Base-by-base conservation (phyloP, 768 basidiomycete species). In the Hysterangium stoloniferum region DNA sequence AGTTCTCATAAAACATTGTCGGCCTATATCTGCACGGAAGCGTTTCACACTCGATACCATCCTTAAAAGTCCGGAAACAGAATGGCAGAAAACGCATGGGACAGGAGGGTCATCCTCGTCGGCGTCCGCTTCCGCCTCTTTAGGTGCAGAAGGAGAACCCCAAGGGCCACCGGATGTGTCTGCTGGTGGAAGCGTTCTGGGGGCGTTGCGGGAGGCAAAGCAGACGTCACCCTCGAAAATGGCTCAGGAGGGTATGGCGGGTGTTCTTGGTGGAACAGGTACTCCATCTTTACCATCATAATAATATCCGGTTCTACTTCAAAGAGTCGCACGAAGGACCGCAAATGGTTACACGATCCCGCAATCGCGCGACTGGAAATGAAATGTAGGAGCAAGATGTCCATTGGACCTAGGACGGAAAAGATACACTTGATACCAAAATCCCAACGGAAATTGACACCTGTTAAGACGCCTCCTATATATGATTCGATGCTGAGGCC, bases 1-100 rank as follows among this genome's bases (percentile, higher is more conserved):
- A 33, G 86, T 90, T 31, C 65, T 78, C 52, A 90, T 91, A 64
- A 83, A 82, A 52, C 86, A 90, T 59, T 90, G 86, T 63, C 82
- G 81, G 35, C 86, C 86, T 20, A 69, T 86, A 59, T 91, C 88
- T 27, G 84, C 84, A 20, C 70, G 76, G 56, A 91, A 91, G 66
- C 74, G 83, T 27, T 91, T 90, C 70, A 77, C 67, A 44, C 68
- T 91, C 42, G 80, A 88, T 60, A 74, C 68, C 47, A 62, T 91
- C 29, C 58, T 88, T 35, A 73, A 69, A 57, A 88, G 86, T 58
- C 86, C 86, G 6, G 78, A 81, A 60, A 71, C 70, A 13, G 79
- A 82, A 64, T 77, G 48, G 48, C 27, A 50, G 33, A 31, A 51
- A 24, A 24, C 41, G 11, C 49, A 51, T 42, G 40, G 25, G 4